Percentiles rank a stretch among this genome's conserved stretches.
Conservation (phyloP, 495 filamentous ascomycete genomes). For the Pseudoneurospora amorphoporcata region DNA sequence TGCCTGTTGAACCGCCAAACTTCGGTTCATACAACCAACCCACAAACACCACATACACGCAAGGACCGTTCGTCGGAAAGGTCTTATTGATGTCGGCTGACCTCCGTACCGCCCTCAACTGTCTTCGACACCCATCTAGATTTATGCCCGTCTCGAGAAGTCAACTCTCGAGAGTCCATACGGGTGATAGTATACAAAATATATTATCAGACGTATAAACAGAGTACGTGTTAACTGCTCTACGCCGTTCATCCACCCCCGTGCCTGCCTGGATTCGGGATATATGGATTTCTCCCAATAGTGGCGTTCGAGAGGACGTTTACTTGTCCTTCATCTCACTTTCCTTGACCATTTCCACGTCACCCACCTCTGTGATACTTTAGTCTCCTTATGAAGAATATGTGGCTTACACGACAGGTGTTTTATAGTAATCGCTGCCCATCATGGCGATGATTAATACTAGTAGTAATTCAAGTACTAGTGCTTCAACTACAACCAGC, state of each 20-base stretch:
- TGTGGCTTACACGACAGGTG: background rate
- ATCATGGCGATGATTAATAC: slow-evolving; percentile 26
- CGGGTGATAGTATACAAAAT: slow-evolving; percentile 52
- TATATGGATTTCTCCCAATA: background rate
- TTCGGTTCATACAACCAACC: background rate
- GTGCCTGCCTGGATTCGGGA: background rate
- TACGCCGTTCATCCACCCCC: no score
- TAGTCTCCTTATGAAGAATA: background rate
- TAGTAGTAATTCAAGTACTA: slow-evolving; percentile 12
- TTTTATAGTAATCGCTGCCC: slow-evolving; percentile 7
- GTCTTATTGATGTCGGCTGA: slow-evolving; percentile 68
- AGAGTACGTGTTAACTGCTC: slow-evolving; percentile 19
- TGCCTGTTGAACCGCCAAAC: background rate
- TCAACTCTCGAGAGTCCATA: slow-evolving; percentile 61
- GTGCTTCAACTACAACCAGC: slow-evolving; percentile 1
- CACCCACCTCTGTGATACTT: background rate
- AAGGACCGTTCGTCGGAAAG: slow-evolving; percentile 19
- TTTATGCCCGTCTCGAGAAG: slow-evolving; percentile 63
- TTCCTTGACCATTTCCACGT: background rate
- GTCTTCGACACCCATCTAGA: slow-evolving; percentile 58
- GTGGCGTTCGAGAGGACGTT: background rate
- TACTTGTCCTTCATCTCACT: background rate
- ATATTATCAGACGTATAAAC: slow-evolving; percentile 30
- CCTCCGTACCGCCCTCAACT: slow-evolving; percentile 56
- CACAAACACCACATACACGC: background rate